Evolutionary conservation across 495 filamentous ascomycete species (phyloP), one percentile per base, ranked within the genome.

Genomic region (Penicillium chermesinum): DNA sequence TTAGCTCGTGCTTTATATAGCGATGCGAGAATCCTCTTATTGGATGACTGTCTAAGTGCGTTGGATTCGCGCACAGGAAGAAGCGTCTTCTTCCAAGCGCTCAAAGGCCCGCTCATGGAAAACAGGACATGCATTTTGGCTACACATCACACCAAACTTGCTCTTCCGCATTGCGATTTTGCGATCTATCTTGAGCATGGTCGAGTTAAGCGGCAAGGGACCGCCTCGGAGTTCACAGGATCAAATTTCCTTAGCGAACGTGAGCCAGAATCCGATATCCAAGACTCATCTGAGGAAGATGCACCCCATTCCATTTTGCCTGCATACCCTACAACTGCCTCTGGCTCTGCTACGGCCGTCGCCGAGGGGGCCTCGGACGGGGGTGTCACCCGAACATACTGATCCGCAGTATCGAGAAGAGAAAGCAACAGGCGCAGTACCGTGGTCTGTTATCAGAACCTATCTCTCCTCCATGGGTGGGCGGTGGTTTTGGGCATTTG

Each of bases 51-150:
- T 8, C 59, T 79, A 3, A 73, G 69, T 18, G 76, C 76, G 8
- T 66, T 79, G 15, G 75, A 79, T 61, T 67, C 72, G 1, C 69
- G 52, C 53, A 41, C 50, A 35, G 85, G 85, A 15, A 71, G 77
- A 37, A 82, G 84, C 50, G 77, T 89, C 32, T 85, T 85, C 49
- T 81, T 88, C 44, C 73, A 34, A 22, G 54, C 41, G 42, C 62
- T 20, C 1, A 50, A 34, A n/a, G 46, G 61, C 2, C n/a, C n/a
- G n/a, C 48, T 25, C 34, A 9, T 41, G 57, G 22, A 16, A n/a
- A 16, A 30, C 14, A 38, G 41, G 18, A 57, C 52, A 34, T 30
- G 55, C 16, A 55, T 62, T 25, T 50, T 64, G 3, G 52, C 43
- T 7, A 64, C 61, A 1, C n/a, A n/a, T n/a, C 89, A 43, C 14